Percentiles rank a stretch among this genome's conserved stretches.
Evolutionary conservation across 768 basidiomycete species (phyloP).

Genomic region (Hypholoma fasciculare): DNA sequence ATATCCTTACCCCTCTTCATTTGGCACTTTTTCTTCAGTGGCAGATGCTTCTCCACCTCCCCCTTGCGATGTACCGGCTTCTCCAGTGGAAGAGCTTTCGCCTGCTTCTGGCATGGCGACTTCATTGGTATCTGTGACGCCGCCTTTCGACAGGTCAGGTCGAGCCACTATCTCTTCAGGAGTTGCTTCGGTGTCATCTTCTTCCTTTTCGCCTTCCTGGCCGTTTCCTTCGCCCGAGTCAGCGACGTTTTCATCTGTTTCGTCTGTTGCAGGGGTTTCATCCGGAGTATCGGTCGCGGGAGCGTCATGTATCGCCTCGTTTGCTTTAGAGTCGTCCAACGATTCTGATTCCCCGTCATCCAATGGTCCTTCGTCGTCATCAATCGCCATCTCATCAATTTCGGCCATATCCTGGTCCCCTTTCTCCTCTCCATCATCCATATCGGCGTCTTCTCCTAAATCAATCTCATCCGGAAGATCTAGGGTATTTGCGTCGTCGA

Average conservation of each 20-base stretch:
- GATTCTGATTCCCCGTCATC: constrained; percentile 31
- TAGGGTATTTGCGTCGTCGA: constrained; percentile 79
- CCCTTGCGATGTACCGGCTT: constrained; percentile 30
- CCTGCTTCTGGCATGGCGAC: constrained; percentile 21
- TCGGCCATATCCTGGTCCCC: constrained; percentile 31
- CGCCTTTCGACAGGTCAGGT: constrained; percentile 46
- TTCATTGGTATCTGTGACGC: constrained; percentile 32
- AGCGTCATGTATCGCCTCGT: constrained; percentile 3
- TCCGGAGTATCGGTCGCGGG: constrained; percentile 6
- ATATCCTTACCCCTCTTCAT: constrained; percentile 33
- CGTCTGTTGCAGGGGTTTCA: not conserved
- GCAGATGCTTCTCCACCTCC: constrained; percentile 26
- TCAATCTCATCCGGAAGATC: constrained; percentile 90
- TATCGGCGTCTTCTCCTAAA: constrained; percentile 45
- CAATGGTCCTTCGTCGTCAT: constrained; percentile 33
- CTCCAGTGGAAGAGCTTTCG: constrained; percentile 30
- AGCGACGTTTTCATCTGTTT: not conserved
- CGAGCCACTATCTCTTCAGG: constrained; percentile 35
- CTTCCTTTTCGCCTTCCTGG: constrained; percentile 27
- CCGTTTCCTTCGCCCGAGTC: constrained; percentile 4
- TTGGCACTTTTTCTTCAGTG: constrained; percentile 26
- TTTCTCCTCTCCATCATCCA: constrained; percentile 29
- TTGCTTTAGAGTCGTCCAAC: constrained; percentile 14
- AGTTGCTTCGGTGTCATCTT: constrained; percentile 30
- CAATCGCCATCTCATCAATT: constrained; percentile 30